phyloP scores from a whole-genome alignment of 441 rosid species.

The Isatis lusitanica region DNA sequence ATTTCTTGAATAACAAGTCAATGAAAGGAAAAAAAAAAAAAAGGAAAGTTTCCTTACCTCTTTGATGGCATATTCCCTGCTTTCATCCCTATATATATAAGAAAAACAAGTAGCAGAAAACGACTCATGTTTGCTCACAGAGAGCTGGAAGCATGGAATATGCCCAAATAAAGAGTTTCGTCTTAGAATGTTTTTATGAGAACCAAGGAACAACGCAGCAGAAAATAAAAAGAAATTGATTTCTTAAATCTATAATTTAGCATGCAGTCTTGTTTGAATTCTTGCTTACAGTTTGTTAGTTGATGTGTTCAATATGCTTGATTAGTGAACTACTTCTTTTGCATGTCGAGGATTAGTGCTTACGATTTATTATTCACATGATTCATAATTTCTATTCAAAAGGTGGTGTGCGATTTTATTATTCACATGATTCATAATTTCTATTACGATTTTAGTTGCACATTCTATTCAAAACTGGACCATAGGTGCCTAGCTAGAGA shows the following conservation, averaged over 20 bases:
- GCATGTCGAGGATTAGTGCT: neutral
- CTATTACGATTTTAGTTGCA: too few species aligned
- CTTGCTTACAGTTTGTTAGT: neutral
- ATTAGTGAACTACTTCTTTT: neutral
- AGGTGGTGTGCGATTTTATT: too few species aligned
- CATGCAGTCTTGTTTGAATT: neutral
- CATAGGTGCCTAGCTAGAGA: neutral
- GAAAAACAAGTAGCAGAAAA: neutral
- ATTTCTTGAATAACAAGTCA: constrained; percentile 1
- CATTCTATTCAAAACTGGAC: too few species aligned
- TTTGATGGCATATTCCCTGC: constrained; percentile 3
- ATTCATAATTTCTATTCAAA: neutral
- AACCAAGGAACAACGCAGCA: neutral
- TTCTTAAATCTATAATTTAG: neutral
- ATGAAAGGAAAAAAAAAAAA: neutral
- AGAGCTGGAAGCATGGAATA: constrained; percentile 3
- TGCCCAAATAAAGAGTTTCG: neutral
- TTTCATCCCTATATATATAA: neutral
- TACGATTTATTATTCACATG: neutral
- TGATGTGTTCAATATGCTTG: neutral
- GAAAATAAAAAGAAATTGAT: neutral
- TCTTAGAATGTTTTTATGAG: neutral
- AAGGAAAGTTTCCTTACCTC: neutral
- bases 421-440: neutral
- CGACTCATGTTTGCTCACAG: neutral